Percentiles rank a stretch among this genome's conserved stretches.
phyloP scores from a whole-genome alignment of 2,329 filamentous ascomycete species.

The Chrysoporthe cubensis region DNA sequence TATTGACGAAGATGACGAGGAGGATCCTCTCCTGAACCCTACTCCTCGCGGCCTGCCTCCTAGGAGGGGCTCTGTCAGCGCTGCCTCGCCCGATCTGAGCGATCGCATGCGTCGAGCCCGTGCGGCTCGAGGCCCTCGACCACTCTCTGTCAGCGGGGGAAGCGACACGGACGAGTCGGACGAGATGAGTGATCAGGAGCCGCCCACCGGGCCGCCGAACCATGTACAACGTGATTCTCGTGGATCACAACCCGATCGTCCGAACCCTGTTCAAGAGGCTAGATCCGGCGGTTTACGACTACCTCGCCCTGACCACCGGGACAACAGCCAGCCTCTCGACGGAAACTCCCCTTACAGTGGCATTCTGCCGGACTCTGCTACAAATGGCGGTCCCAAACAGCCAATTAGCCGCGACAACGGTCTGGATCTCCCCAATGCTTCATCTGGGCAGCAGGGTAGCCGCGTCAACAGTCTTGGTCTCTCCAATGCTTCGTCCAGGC shows the following conservation, averaged over 20 bases:
- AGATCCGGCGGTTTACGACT: background rate
- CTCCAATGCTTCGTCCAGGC: no score
- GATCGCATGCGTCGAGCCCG: conserved; percentile 11
- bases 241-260: background rate
- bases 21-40: conserved; percentile 15
- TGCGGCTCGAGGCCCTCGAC: background rate
- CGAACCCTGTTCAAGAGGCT: conserved; percentile 10
- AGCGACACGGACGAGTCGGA: background rate
- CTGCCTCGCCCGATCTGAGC: conserved; percentile 6
- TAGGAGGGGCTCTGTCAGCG: background rate
- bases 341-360: background rate
- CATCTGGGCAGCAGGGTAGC: background rate
- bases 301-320: background rate
- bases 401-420: no score
- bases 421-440: background rate
- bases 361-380: background rate
- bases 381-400: no score
- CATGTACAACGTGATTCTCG: background rate
- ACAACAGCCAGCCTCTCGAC: background rate
- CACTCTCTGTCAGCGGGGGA: background rate
- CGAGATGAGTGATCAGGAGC: background rate
- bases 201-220: no score
- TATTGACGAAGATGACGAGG: conserved; percentile 18
- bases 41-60: background rate
- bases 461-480: no score